Base-by-base conservation (phyloP, 2,329 filamentous ascomycete genomes). In the Colletotrichum kahawae region DNA sequence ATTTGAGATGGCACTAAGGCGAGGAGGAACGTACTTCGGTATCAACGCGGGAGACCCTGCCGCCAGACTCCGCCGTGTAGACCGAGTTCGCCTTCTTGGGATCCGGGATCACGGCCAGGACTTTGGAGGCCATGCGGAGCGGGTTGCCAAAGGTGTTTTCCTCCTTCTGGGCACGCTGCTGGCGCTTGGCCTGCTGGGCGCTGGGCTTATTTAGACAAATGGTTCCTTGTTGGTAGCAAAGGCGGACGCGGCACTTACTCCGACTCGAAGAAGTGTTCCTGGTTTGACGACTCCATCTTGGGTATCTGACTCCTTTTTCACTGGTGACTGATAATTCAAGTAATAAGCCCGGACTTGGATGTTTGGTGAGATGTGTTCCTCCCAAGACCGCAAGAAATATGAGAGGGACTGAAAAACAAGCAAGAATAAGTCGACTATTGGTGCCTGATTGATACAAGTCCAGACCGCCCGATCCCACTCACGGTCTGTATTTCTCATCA, bases 211-310 rank as follows among this genome's bases (percentile, higher is more conserved):
- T 77, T 27, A 73, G 81, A 24, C 21, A 2, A 31, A 7, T 18
- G 27, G 27, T 31, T 81, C 14, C 16, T 48, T 66, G 3, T 4
- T 24, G 12, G 14, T 13, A 14, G 21, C 79, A 4, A 24, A 24
- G 60, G 31, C 10, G 3, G 16, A 7, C 9, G 43, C 8, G 36
- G 27, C 29, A 83, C 92, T 85, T 86, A 97, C 95, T 96, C 94
- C 34, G 95, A 97, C 84, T 98, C 95, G 82, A 98, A 98, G 87
- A 97, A 98, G 82, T 97, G 92, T 34, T 94, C 93, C 67, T 93
- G 90, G 81, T 98, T 91, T 66, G 91, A 90, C 33, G 94, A 94
- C 77, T 92, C 90, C 83, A 94, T 93, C 88, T 91, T 93, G 76
- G 75, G 43, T 72, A 38, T 70, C n/a, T 65, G 21, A 54, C 31